Percentiles rank a stretch among this genome's conserved stretches.
phyloP scores from a whole-genome alignment of 1,284 basidiomycete genomes.

The Athelia sp. region DNA sequence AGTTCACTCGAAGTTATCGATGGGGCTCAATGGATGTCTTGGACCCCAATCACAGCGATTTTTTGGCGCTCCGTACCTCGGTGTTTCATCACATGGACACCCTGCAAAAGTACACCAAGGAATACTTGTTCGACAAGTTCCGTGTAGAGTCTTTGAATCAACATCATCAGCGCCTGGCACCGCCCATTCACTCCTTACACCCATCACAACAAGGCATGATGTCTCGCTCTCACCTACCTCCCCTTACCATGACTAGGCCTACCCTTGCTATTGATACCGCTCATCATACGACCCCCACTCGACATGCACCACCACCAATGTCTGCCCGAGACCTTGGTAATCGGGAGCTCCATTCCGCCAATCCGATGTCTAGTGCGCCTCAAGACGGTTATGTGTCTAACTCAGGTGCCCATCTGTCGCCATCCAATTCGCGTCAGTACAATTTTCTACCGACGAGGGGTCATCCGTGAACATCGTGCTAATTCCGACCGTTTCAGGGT shows the following conservation, averaged over 20 bases:
- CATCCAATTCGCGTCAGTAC: slow-evolving; percentile 25
- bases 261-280: slow-evolving; percentile 70
- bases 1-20: slow-evolving; percentile 65
- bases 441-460: background rate
- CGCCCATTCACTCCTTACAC: slow-evolving; percentile 38
- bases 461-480: background rate
- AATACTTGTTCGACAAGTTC: slow-evolving; percentile 79
- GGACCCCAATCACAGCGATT: slow-evolving; percentile 74
- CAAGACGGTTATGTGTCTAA: slow-evolving; percentile 25
- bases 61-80: slow-evolving; percentile 63
- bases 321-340: slow-evolving; percentile 40
- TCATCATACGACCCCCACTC: slow-evolving; percentile 39
- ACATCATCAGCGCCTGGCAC: slow-evolving; percentile 40
- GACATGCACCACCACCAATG: slow-evolving; percentile 43
- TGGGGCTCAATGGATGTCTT: slow-evolving; percentile 79
- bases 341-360: slow-evolving; percentile 34
- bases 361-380: slow-evolving; percentile 23
- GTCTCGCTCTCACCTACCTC: slow-evolving; percentile 32
- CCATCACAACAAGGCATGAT: slow-evolving; percentile 31
- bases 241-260: slow-evolving; percentile 52
- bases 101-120: slow-evolving; percentile 75
- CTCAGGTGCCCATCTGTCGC: slow-evolving; percentile 26
- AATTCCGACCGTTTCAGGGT: slow-evolving; percentile 16
- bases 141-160: slow-evolving; percentile 51
- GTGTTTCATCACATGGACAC: slow-evolving; percentile 84